These are phyloP conservation scores for Reutealis trisperma DNA, from an alignment of 345 rosid genomes.

Conservation along the genomic window DNA sequence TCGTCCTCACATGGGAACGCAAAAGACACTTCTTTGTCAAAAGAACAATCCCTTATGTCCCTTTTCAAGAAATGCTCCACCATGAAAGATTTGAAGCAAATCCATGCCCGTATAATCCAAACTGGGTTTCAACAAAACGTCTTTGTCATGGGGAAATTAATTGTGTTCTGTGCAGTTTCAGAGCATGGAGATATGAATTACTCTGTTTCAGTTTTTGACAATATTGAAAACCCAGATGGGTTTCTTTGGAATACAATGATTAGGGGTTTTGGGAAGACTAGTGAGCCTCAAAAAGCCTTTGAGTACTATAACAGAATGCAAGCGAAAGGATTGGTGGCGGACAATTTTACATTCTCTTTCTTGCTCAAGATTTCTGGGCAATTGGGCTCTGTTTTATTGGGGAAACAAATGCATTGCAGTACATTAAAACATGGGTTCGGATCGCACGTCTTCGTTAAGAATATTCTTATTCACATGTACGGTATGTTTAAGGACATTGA, in stretches of 20 bases:
- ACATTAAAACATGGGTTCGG: constrained; percentile 39
- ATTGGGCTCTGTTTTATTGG: constrained; percentile 23
- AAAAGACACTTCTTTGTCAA: neutral
- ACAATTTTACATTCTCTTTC: constrained; percentile 48
- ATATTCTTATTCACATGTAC: constrained; percentile 36
- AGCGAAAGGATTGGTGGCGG: constrained; percentile 28
- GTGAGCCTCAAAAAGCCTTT: constrained; percentile 26
- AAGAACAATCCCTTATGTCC: constrained; percentile 25
- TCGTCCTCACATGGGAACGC: neutral
- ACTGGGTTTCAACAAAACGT: constrained; percentile 30
- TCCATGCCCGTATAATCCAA: constrained; percentile 38
- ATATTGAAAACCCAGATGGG: constrained; percentile 37
- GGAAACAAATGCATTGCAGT: constrained; percentile 46
- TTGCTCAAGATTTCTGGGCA: constrained; percentile 45
- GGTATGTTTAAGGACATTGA: constrained; percentile 34
- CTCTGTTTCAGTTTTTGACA: constrained; percentile 34
- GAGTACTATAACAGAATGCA: constrained; percentile 35
- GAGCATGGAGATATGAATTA: constrained; percentile 41
- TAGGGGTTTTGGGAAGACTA: constrained; percentile 36
- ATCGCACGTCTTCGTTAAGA: constrained; percentile 38
- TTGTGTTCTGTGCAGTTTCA: constrained; percentile 42
- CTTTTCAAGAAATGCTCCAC: constrained; percentile 40
- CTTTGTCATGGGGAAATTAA: constrained; percentile 34
- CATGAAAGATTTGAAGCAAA: constrained; percentile 25
- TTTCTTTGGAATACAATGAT: constrained; percentile 54